Base-by-base conservation (phyloP, 306 rosid genomes). In the Sophora flavescens region DNA sequence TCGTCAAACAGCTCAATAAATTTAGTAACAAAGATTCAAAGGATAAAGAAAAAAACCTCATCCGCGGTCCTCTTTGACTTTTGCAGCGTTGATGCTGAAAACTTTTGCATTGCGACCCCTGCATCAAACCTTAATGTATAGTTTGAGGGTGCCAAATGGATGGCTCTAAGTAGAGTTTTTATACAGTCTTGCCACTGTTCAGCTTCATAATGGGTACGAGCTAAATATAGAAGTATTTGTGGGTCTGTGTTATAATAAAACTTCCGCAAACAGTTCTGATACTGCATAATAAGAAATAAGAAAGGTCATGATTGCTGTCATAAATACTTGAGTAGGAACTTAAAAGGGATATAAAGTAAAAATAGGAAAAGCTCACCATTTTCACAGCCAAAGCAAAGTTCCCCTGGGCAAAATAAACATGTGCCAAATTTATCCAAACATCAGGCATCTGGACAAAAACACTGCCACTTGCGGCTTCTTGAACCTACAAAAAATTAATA, bases 121-220 rank as follows among this genome's bases (percentile, higher is more conserved):
- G 96, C 98, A 80, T 96, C 99, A 89, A 96, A 96, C 80, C 99
- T 89, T 80, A 96, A 78, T 3, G 98, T 93, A 82, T 96, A 96
- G 83, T 96, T 96, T 58, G 98, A 91, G 85, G 97, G 99, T 78
- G 97, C 89, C 89, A 96, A 87, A 86, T 96, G 99, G 74, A 95
- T 95, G 76, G 98, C 97, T 81, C 97, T 87, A 72, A 90, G 89
- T 70, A 96, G 81, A 48, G 96, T 91, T 85, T 89, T 96, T 82
- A 91, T 96, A 87, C 99, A 96, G 84, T 96, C 97, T 85, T 96
- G 99, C 99, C 99, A 96, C 80, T 92, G 99, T 83, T 96, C 99
- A 5, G 97, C 97, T 82, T 96, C 99, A 78, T 96, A 96, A 80
- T 92, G 89, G 13, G 99, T 92, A 66, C 99, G 98, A 26, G 99